These are phyloP conservation scores for Serendipita sp. DNA, from an alignment of 768 basidiomycete species.

Conservation along the genomic window DNA sequence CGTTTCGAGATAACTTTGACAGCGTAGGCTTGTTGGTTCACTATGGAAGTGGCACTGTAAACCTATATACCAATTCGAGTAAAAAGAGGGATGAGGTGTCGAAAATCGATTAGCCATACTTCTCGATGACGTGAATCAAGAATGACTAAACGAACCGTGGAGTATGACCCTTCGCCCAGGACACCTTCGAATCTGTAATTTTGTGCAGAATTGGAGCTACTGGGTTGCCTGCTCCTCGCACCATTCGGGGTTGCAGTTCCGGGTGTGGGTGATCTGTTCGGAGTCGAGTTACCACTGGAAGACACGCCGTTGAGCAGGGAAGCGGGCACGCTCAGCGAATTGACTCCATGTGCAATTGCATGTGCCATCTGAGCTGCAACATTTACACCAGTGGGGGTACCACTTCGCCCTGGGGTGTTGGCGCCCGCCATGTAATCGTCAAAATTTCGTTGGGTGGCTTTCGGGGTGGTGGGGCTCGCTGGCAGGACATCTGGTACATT, in stretches of 20 bases:
- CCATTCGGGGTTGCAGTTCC: constrained; percentile 2
- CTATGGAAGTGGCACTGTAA: constrained; percentile 33
- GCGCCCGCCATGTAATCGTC: background rate
- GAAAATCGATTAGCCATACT: background rate
- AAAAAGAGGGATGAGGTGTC: constrained; percentile 7
- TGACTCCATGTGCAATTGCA: background rate
- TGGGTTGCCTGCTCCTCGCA: background rate
- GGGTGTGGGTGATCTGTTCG: background rate
- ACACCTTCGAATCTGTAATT: constrained; percentile 34
- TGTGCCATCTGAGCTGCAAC: constrained; percentile 4
- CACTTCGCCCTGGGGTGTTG: background rate
- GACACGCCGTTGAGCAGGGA: background rate
- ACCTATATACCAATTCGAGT: constrained; percentile 27
- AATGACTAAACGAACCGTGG: constrained; percentile 37
- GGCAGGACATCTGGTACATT: constrained; percentile 4
- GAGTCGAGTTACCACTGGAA: background rate
- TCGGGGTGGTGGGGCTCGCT: background rate
- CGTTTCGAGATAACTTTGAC: constrained; percentile 74
- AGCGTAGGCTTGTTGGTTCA: constrained; percentile 49
- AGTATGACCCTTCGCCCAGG: constrained; percentile 73
- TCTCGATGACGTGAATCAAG: background rate
- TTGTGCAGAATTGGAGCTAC: background rate
- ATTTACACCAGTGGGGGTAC: background rate
- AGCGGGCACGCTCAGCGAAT: background rate
- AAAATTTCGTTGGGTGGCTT: constrained; percentile 5